phyloP scores from a whole-genome alignment of 225 moss, liverwort and hornwort genomes.

The Ulota crispa region DNA sequence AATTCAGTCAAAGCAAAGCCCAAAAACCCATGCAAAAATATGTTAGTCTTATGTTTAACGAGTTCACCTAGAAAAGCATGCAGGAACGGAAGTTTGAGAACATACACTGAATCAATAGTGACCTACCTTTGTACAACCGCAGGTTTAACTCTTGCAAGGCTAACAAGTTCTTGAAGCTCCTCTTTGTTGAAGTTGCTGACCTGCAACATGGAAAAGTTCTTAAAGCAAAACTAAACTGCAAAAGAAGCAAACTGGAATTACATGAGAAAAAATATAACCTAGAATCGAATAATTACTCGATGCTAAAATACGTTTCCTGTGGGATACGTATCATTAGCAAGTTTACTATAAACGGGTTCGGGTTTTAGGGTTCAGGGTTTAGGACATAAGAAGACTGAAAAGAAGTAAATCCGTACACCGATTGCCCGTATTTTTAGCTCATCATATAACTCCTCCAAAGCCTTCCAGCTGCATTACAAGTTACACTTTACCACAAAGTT shows the following conservation, averaged over 20 bases:
- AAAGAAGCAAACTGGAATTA: neutral
- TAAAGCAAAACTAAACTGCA: slow-evolving; percentile 20
- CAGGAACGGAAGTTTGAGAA: neutral
- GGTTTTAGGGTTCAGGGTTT: neutral
- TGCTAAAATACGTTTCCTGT: neutral
- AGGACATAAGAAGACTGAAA: neutral
- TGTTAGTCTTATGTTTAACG: neutral
- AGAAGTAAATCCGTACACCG: slow-evolving; percentile 30
- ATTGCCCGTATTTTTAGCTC: slow-evolving; percentile 43
- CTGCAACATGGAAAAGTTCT: slow-evolving; percentile 16
- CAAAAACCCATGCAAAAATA: neutral
- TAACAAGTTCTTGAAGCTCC: slow-evolving; percentile 45
- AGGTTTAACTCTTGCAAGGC: slow-evolving; percentile 44
- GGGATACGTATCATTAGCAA: slow-evolving; percentile 11
- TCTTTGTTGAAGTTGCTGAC: slow-evolving; percentile 53
- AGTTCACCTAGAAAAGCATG: neutral
- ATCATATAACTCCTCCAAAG: slow-evolving; percentile 39
- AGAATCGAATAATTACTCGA: neutral
- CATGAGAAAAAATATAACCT: neutral
- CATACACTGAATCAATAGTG: neutral
- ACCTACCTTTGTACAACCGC: slow-evolving; percentile 45
- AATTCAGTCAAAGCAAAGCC: neutral
- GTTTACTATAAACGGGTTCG: too few species aligned
- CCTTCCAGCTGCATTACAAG: slow-evolving; percentile 44
- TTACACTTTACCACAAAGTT: neutral